These are phyloP conservation scores for Oryza australiensis DNA, from an alignment of 176 grass and related monocot genomes.

Conservation along the genomic window DNA sequence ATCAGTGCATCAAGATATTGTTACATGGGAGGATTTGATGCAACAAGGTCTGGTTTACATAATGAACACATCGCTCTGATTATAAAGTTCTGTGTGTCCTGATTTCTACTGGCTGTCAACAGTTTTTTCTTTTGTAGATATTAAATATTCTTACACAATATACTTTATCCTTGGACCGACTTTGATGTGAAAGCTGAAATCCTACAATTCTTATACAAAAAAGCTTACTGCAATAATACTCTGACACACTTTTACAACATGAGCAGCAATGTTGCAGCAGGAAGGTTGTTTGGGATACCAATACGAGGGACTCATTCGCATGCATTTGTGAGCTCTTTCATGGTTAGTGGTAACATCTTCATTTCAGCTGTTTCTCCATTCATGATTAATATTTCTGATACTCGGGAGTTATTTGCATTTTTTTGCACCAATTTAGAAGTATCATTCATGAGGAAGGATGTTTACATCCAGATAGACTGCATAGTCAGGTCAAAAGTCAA, in stretches of 20 bases:
- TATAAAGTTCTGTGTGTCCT: background rate
- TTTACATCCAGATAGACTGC: background rate
- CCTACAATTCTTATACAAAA: conserved; percentile 3
- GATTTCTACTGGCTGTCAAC: background rate
- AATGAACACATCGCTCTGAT: background rate
- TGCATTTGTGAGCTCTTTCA: conserved; percentile 96
- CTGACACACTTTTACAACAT: conserved; percentile 35
- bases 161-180: conserved; percentile 1
- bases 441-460: background rate
- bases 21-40: conserved; percentile 99
- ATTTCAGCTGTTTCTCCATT: conserved; percentile 17
- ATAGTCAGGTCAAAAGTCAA: background rate
- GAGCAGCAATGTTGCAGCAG: conserved; percentile 89
- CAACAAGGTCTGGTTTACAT: conserved; percentile 63
- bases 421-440: background rate
- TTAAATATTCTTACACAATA: conserved; percentile 16
- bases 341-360: conserved; percentile 52
- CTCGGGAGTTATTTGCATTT: background rate
- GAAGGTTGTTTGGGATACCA: conserved; percentile 95
- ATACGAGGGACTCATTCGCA: conserved; percentile 97
- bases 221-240: background rate
- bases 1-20: conserved; percentile 95
- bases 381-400: background rate
- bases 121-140: background rate
- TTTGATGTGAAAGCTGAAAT: background rate